Evolutionary conservation across 78 protist species (phyloP), one percentile per base, ranked within the genome.

Genomic region (Diacronema lutheri): DNA sequence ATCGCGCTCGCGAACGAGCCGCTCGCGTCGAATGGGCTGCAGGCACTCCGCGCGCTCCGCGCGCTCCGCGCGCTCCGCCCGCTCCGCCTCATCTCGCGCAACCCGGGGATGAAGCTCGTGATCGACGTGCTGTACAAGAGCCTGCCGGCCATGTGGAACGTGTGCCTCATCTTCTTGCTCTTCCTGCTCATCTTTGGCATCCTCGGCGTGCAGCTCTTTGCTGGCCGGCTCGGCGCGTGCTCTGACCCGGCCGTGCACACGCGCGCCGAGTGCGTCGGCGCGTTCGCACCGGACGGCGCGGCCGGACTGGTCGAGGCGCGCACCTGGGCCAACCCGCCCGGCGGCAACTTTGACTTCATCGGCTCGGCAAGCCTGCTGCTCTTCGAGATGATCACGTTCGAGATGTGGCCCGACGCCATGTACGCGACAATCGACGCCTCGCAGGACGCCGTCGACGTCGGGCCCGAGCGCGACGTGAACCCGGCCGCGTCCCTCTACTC

Each of bases 11-110:
- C 20, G 55, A 0, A 60, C 21, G 16, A 0, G 16, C 0, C 60
- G 13, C 26, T 10, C 33, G 33, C 23, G 25, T 13, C 81, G 50
- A 1, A 3, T n/a, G 0, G 0, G 23, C 41, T 88, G 35, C 35
- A 66, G 9, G 3, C 26, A 35, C 66, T 61, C 33, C 66, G 66
- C 29, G 66, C 21, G 37, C 58, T 71, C 58, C 50, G 57, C 23
- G 87, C 87, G 4, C 31, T 90, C 25, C 86, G 93, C 29, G 92
- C 88, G 13, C 83, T 91, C 31, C 88, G 94, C 1, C 94, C 94
- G 14, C 88, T 91, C 26, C 91, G 94, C 2, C 68, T 88, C 61
- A 29, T 91, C 69, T 62, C 76, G n/a, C 66, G 78, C 21, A 57
- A 35, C 46, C n/a, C 25, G 4, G 61, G 90, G 13, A 64, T 89